Base-by-base conservation (phyloP, 164 flowering plant species). In the Aristolochia fimbriata region DNA sequence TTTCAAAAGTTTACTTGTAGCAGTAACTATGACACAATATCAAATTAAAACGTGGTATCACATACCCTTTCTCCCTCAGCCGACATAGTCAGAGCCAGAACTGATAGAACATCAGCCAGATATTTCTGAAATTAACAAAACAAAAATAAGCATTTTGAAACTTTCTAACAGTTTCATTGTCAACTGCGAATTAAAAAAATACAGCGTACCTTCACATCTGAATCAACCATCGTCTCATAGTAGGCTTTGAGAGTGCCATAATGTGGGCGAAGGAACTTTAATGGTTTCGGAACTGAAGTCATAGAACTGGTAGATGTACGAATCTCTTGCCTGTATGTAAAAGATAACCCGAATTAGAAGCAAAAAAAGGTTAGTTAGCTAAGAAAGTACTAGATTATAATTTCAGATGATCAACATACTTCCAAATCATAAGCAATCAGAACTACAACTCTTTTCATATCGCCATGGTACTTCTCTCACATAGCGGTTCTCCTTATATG, bases 211-310 rank as follows among this genome's bases (percentile, higher is more conserved):
- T 87, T 94, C 57, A 83, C 21, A 61, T 88, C 90, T 24, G 90
- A 82, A 51, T 83, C 89, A 2, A 47, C 59, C 99, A 94, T 88
- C 49, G 73, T 80, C 54, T 85, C 96, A 72, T 81, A 88, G 59
- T 62, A 83, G 23, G 87, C 77, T 65, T 94, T 91, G 12, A 94
- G 61, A 58, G 93, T 75, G 46, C 84, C 95, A 78, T 86, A 94
- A 79, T 94, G 97, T 0, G 97, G 97, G 17, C 97, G 89, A 27
- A 94, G 88, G 71, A 91, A 91, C 70, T 94, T 94, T 46, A 94
- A 67, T n/a, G 97, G 99, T 74, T 94, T 94, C 7, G 99, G 97
- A 46, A 94, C 99, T 8, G 99, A 94, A 33, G 99, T 94, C 99
- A 91, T 91, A 15, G 99, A 94, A 70, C 99, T 94, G 47, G 99